Evolutionary conservation across 371 early-diverging fungal species (phyloP), one percentile per base, ranked within the genome.

Genomic region (Synchytrium microbalum): DNA sequence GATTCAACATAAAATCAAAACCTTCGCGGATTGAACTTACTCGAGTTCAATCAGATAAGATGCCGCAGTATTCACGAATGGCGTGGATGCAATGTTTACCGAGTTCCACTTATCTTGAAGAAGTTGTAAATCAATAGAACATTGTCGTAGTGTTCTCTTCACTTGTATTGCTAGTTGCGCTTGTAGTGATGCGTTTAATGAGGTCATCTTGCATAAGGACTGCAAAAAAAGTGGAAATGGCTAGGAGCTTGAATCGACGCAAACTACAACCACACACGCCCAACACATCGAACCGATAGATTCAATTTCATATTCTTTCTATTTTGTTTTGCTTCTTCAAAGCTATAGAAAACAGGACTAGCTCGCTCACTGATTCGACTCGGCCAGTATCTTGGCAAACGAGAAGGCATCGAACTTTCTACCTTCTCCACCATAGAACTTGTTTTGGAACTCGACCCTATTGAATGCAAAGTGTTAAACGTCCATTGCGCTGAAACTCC

Each of bases 371-470:
- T n/a, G n/a, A n/a, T n/a, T 10, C 46, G 56, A 56, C 24, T 62
- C 62, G 5, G 23, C 53, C 10, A 60, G n/a, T 19, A 62, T 56
- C 16, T 56, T 27, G 29, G 62, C 3, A 38, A 90, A 91, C 24
- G 85, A 79, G 72, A 97, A 91, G 2, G 98, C 96, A 64, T 78
- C 82, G 75, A 95, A 97, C 69, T 81, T 73, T 60, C 75, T 73
- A 51, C 98, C 98, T 1, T 80, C 79, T 29, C 94, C 96, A 58
- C 80, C 81, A 73, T 97, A 99, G 75, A 99, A 99, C 80, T 99
- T 99, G 77, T 86, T 87, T 75, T 98, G 92, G 79, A 99, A 99
- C 80, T 99, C 99, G 59, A 99, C 96, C 89, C 81, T 81, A 62
- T 24, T 24, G 29, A 59, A 54, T 29, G 28, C 58, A 32, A 3